Base-by-base conservation (phyloP, 768 basidiomycete species). In the Rhizopogon salebrosus region DNA sequence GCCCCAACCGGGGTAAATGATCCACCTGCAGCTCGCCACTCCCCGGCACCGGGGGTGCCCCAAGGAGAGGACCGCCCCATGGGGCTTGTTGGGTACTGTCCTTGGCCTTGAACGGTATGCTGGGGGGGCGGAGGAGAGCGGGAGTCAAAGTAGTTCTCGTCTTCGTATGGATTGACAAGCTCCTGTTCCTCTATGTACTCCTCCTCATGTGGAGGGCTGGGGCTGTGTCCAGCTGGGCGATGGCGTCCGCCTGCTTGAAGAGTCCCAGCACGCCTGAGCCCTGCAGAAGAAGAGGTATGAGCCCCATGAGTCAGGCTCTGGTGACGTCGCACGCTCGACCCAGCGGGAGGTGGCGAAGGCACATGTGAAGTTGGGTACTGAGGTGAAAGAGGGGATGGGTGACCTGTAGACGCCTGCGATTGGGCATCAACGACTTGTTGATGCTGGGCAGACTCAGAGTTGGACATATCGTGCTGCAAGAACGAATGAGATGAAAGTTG, bases 231-330 rank as follows among this genome's bases (percentile, higher is more conserved):
- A 13, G 61, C 63, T 31, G 58, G 0, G 22, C 56, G 56, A 29
- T 69, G 66, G 39, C 73, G 70, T 5, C 80, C 75, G 1, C 82
- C 79, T 38, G 69, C 68, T 35, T 67, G 67, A 10, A 91, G 70
- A 10, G 89, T 92, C 22, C 88, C 90, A 23, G 88, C 81, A 54
- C 90, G 85, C 64, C 82, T 88, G 54, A 92, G 78, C 37, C 79
- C 78, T 14, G 78, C 62, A 27, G 73, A 61, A 10, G 74, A 62
- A 27, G 73, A 61, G 11, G 74, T 69, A 40, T 73, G 78, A 16
- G 82, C 77, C 26, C 86, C 84, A 58, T 88, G 83, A 23, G 85
- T 92, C 45, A 92, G 77, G 52, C 86, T 89, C 53, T 86, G 85
- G 66, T 92, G 88, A 53, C 91, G 77, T 37, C 91, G 84, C 24